Base-by-base conservation (phyloP, 2,329 filamentous ascomycete species). In the Paecilomyces sp. region DNA sequence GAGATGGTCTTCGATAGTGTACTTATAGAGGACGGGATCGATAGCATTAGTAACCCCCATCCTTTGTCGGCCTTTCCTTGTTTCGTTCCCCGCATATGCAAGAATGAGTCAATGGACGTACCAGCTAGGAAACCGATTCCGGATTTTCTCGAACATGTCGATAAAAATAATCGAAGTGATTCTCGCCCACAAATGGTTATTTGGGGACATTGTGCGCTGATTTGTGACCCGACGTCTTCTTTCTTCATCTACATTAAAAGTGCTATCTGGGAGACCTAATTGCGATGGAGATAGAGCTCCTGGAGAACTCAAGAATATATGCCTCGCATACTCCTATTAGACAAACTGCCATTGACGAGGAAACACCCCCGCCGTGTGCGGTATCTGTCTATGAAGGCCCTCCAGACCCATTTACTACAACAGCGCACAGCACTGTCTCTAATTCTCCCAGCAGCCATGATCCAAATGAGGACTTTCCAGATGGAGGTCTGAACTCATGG, bases 401-500 rank as follows among this genome's bases (percentile, higher is more conserved):
- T 53, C 50, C 50, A 22, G 50, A 53, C 12, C 50, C 50, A 1
- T 53, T 28, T 22, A 53, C 18, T 8, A 52, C 50, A 11, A 28
- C 50, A 22, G 50, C 18, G 24, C 50, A 28, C 25, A 53, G 50
- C 50, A 53, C 25, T 6, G 12, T 41, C 36, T 41, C 36, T 15
- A n/a, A 41, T 15, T 12, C 36, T 41, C 36, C 13, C 5, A 53
- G 13, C 18, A 53, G 3, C 5, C 18, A 13, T 18, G 50, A 53
- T 12, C 50, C 18, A 12, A 28, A 28, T 53, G 50, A 53, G 9
- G 58, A 54, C 59, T 73, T 71, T 51, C 72, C 72, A 1, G 72
- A 76, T 56, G 74, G 73, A 4, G 74, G 74, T 0, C 62, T 66
- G 0, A 64, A 68, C 15, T 73, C 74, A 22, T 76, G 73, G 72